Evolutionary conservation across 805 yeast genomes (phyloP), one percentile per base, ranked within the genome.

Genomic region (Candida pini): DNA sequence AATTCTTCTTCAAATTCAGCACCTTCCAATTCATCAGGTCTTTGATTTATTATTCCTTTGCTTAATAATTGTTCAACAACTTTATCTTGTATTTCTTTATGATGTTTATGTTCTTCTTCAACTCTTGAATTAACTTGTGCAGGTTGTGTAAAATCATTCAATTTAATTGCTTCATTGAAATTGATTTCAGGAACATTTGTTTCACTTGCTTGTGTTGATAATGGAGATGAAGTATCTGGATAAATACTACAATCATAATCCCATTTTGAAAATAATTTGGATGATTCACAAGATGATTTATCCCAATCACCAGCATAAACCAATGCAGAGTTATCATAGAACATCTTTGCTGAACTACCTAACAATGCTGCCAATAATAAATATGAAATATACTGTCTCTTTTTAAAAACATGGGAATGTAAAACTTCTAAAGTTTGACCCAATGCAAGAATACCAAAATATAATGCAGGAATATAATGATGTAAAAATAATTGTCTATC

Each of bases 401-500:
- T 62, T 22, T 42, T 53, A 35, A 60, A 50, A 5, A 53, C 36
- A 21, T 46, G 36, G 2, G 63, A 49, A 37, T 52, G 41, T 20
- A 56, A 15, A 19, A 59, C 44, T 41, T 62, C 62, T 18, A 60
- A 48, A 9, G 51, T 34, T 38, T 60, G 53, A 41, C 63, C 60
- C 41, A 62, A 34, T 37, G 62, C 48, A 41, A 64, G 41, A n/a
- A 60, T 51, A 10, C 54, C 66, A 61, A 92, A 92, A 64, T 87
- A 92, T 34, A 86, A 73, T 2, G 97, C 86, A 37, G 96, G 97
- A 47, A 92, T 64, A 60, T 90, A 90, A 61, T 89, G 97, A 60
- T 89, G 97, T 56, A 89, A 67, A 66, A 90, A 89, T 62, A 89
- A 62, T 64, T 89, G 97, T 64, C 97, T 78, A 17, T 79, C 88